Evolutionary conservation across 768 basidiomycete species (phyloP).

Genomic region (Panaeolus papilionaceus): DNA sequence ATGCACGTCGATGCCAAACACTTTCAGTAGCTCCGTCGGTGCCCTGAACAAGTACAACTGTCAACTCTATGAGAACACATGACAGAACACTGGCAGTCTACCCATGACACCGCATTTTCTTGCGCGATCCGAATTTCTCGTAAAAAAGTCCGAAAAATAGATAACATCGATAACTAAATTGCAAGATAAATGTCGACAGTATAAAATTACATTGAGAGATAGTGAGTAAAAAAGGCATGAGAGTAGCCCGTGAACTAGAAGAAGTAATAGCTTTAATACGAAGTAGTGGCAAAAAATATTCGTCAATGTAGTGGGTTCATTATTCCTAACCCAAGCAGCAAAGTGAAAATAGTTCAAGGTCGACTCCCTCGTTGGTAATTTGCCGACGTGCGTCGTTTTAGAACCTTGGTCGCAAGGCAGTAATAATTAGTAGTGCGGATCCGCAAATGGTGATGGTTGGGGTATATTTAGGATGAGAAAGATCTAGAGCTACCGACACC

Average conservation of each 20-base stretch:
- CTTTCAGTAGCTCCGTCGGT: too few relatives aligned
- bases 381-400: not conserved
- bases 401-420: not conserved
- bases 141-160: too few relatives aligned
- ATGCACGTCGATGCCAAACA: too few relatives aligned
- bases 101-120: too few relatives aligned
- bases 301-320: not conserved
- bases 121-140: too few relatives aligned
- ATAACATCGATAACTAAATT: too few relatives aligned
- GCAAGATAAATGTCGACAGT: not conserved
- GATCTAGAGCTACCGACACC: conserved; percentile 32
- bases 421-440: not conserved
- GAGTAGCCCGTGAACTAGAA: not conserved
- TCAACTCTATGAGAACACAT: too few relatives aligned
- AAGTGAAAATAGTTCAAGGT: not conserved
- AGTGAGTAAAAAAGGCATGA: not conserved
- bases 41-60: too few relatives aligned
- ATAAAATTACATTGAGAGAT: conserved; percentile 3
- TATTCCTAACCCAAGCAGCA: not conserved
- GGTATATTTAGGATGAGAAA: conserved; percentile 7
- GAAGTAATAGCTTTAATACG: not conserved
- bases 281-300: not conserved
- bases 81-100: too few relatives aligned
- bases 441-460: not conserved
- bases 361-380: not conserved